Base-by-base conservation (phyloP, 371 early-diverging fungal species). In the Quaeritorhiza haematococci region DNA sequence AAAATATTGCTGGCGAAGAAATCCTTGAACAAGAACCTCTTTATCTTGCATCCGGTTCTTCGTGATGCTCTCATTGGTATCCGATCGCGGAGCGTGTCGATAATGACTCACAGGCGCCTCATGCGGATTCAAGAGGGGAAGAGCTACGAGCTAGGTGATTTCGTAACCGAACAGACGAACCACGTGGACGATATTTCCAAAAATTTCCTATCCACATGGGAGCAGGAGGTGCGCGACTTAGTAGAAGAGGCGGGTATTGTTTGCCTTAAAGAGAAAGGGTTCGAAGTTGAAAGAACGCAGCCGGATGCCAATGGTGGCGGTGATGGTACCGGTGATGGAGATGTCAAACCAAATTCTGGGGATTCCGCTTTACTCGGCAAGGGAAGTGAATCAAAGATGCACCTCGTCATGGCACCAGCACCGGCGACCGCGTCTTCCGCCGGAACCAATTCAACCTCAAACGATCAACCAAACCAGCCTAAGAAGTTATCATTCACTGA, bases 401-500 rank as follows among this genome's bases (percentile, higher is more conserved):
- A n/a, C n/a, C n/a, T n/a, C n/a, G n/a, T n/a, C 4, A 29, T 19
- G 13, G 30, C 29, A 55, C 23, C 33, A 34, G 2, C 34, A 27
- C 28, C 7, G 34, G 45, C 44, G 17, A 33, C 33, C 1, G 51
- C 3, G 24, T 45, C 32, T 19, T 30, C 23, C 45, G 29, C 32
- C 2, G 33, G 35, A 2, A 49, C 15, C 10, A 30, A 41, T 1
- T 32, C 28, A 2, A 3, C 28, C 2, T 32, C 35, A 6, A 43
- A 49, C 19, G 7, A 13, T 17, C 33, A 32, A 26, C 28, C 2
- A 38, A 33, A 17, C 27, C 47, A 1, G 2, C 38, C 5, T 2
- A 57, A 56, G 21, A 73, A 64, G 54, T 63, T 78, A 17, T 66
- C 76, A 0, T 82, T 74, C 51, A 82, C 83, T 2, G 75, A 82